These are phyloP conservation scores for Ustilago esculenta DNA, from an alignment of 1,284 basidiomycete species.

Conservation along the genomic window DNA sequence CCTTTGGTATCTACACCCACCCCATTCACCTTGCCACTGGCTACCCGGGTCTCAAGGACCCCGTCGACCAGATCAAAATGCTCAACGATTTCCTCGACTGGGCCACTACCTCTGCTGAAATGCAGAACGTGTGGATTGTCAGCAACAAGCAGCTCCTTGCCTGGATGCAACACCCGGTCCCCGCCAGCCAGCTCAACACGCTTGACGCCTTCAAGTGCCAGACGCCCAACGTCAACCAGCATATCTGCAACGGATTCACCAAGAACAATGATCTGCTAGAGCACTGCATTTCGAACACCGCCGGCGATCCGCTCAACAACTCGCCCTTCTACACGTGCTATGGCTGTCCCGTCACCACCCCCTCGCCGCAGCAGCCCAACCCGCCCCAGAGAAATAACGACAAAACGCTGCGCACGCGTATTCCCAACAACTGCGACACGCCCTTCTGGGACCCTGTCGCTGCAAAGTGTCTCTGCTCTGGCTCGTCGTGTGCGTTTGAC, in stretches of 20 bases:
- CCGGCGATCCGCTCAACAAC: constrained; percentile 59
- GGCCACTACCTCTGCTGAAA: constrained; percentile 69
- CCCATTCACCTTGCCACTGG: constrained; percentile 79
- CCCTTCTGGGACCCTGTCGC: constrained; percentile 62
- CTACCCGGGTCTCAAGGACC: constrained; percentile 53
- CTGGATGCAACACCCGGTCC: constrained; percentile 78
- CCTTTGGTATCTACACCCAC: constrained; percentile 82
- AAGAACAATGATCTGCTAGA: constrained; percentile 53
- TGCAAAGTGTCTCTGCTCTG: constrained; percentile 56
- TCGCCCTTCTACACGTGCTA: constrained; percentile 63
- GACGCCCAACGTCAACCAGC: constrained; percentile 43
- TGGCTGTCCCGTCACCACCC: constrained; percentile 56
- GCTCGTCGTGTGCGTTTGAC: constrained; percentile 45
- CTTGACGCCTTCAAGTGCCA: constrained; percentile 61
- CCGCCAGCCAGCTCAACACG: constrained; percentile 61
- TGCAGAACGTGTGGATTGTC: constrained; percentile 79
- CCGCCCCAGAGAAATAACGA: constrained; percentile 62
- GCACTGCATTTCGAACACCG: constrained; percentile 58
- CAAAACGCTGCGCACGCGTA: constrained; percentile 51
- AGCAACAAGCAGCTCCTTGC: constrained; percentile 78
- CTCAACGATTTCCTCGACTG: constrained; percentile 83
- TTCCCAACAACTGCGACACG: constrained; percentile 55
- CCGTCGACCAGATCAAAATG: constrained; percentile 68
- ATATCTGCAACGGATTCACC: constrained; percentile 60
- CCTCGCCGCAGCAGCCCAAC: constrained; percentile 57